Evolutionary conservation across 2,329 filamentous ascomycete genomes (phyloP).

Genomic region (Monosporascus sp.): DNA sequence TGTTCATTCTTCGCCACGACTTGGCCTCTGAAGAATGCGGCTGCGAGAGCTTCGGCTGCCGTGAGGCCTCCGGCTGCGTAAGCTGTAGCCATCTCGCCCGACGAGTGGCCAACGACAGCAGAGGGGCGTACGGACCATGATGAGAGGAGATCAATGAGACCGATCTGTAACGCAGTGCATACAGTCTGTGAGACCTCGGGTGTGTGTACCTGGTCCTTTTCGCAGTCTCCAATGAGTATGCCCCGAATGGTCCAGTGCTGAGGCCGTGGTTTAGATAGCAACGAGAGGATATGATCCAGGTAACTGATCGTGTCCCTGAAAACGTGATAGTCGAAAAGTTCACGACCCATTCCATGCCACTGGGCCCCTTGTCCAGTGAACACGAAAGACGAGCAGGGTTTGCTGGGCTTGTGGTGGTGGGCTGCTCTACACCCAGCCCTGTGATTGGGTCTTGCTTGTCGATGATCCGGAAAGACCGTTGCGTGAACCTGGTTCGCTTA

Average conservation of each 20-base stretch:
- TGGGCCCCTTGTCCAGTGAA: slow-evolving; percentile 24
- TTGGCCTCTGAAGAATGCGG: slow-evolving; percentile 9
- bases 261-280: neutral
- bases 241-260: neutral
- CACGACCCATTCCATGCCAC: slow-evolving; percentile 22
- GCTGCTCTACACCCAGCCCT: slow-evolving; percentile 5
- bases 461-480: slow-evolving; percentile 7
- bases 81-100: slow-evolving; percentile 33
- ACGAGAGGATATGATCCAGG: neutral
- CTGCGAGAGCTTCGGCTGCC: slow-evolving; percentile 1
- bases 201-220: neutral
- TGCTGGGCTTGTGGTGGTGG: slow-evolving; percentile 6
- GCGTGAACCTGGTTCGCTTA: slow-evolving; percentile 4
- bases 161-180: slow-evolving; percentile 7
- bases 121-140: slow-evolving; percentile 4
- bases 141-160: slow-evolving; percentile 1
- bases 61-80: slow-evolving; percentile 28
- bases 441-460: neutral
- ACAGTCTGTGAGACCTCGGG: neutral
- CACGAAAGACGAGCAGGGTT: slow-evolving; percentile 6
- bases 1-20: neutral
- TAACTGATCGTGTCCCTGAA: slow-evolving; percentile 5
- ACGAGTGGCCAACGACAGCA: slow-evolving; percentile 16
- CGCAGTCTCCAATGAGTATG: neutral
- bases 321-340: slow-evolving; percentile 12